phyloP scores from a whole-genome alignment of 306 rosid species.

The Casuarina glauca region DNA sequence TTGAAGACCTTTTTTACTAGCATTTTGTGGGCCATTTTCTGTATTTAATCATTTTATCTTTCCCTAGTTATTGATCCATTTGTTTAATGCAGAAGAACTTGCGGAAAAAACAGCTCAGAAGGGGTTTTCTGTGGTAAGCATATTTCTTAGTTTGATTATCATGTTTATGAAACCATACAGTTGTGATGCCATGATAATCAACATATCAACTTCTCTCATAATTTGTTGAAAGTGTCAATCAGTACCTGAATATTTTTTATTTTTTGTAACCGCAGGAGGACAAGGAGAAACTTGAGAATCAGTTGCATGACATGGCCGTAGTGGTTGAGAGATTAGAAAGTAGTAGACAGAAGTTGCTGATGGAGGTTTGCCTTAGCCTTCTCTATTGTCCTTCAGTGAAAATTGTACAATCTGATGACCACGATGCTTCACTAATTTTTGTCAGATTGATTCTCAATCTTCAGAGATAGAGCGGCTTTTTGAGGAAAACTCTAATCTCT shows the following conservation, averaged over 20 bases:
- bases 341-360: constrained; percentile 90
- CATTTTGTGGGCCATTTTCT: background rate
- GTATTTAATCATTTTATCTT: constrained; percentile 16
- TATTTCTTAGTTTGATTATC: constrained; percentile 21
- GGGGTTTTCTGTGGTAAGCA: constrained; percentile 65
- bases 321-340: constrained; percentile 87
- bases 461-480: constrained; percentile 84
- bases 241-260: background rate
- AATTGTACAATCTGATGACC: constrained; percentile 21
- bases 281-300: constrained; percentile 80
- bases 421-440: constrained; percentile 29
- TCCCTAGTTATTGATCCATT: constrained; percentile 24
- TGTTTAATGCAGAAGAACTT: constrained; percentile 56
- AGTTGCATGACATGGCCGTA: constrained; percentile 91
- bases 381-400: background rate
- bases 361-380: constrained; percentile 54
- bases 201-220: background rate
- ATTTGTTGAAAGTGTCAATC: background rate
- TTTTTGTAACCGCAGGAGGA: constrained; percentile 62
- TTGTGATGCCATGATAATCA: background rate
- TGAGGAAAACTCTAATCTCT: constrained; percentile 82
- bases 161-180: background rate
- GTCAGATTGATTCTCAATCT: constrained; percentile 92
- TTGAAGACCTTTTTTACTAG: background rate
- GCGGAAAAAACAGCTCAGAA: constrained; percentile 50